phyloP scores from a whole-genome alignment of 768 basidiomycete genomes.

The Lactarius tabidus region DNA sequence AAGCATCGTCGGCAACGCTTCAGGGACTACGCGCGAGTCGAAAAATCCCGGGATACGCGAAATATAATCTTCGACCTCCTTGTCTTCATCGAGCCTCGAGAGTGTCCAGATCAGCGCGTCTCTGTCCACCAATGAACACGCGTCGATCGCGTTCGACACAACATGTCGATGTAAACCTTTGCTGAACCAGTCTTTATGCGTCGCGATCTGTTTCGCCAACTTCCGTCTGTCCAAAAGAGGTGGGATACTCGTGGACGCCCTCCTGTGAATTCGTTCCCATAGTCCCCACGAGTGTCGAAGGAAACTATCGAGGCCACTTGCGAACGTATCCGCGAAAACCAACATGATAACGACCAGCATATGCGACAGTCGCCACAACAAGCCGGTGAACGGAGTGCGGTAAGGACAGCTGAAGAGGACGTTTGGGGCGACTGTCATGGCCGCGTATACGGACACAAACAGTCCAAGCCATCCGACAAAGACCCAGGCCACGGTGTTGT shows the following conservation, averaged over 20 bases:
- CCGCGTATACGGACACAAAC: not conserved
- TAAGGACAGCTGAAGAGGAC: slow-evolving; percentile 7
- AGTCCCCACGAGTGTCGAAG: not conserved
- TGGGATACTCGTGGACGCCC: not conserved
- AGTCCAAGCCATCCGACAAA: slow-evolving; percentile 3
- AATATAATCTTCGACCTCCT: slow-evolving; percentile 3
- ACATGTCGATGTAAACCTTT: not conserved
- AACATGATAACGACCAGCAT: not conserved
- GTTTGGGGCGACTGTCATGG: slow-evolving; percentile 5
- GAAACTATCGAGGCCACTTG: not conserved
- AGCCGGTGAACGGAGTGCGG: slow-evolving; percentile 5
- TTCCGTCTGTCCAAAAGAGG: not conserved
- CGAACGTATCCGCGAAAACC: not conserved
- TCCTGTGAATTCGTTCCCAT: not conserved
- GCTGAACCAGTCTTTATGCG: not conserved
- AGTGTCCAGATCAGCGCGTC: slow-evolving; percentile 10
- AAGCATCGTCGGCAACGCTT: not conserved
- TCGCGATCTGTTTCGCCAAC: not conserved
- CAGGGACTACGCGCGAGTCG: slow-evolving; percentile 6
- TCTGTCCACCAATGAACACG: not conserved
- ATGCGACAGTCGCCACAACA: not conserved
- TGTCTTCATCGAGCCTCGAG: slow-evolving; percentile 1
- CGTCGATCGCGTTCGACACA: not conserved
- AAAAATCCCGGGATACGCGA: slow-evolving; percentile 8
- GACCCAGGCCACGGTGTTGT: not conserved